Evolutionary conservation across 1,284 basidiomycete species (phyloP).

Genomic region (Pseudozyma hubeiensis): DNA sequence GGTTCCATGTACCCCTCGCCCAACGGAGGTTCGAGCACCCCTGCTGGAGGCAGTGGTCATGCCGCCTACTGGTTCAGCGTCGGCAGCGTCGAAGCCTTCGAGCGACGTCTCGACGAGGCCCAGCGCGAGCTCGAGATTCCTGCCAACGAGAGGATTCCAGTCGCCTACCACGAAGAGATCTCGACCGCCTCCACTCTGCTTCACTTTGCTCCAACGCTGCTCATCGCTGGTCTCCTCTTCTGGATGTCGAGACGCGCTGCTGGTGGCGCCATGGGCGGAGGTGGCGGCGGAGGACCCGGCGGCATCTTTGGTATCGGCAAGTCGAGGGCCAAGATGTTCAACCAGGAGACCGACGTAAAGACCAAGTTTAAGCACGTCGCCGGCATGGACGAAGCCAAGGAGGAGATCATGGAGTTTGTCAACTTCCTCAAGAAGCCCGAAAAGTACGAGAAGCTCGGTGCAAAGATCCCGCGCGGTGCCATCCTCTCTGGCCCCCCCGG

Average conservation of each 20-base stretch:
- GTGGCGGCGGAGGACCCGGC: constrained; percentile 74
- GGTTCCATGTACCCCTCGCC: constrained; percentile 72
- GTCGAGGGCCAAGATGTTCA: constrained; percentile 93
- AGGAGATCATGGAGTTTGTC: constrained; percentile 99
- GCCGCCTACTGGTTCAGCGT: constrained; percentile 89
- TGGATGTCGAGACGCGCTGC: constrained; percentile 85
- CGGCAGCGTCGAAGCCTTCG: constrained; percentile 96
- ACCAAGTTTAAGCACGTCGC: constrained; percentile 96
- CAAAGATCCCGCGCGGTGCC: constrained; percentile 97
- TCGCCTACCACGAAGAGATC: constrained; percentile 95
- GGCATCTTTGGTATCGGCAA: constrained; percentile 99
- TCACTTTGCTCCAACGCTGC: constrained; percentile 92
- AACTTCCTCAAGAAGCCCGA: constrained; percentile 97
- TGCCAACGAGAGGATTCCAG: constrained; percentile 90
- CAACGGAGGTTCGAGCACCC: constrained; percentile 19
- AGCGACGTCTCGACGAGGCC: constrained; percentile 91
- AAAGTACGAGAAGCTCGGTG: constrained; percentile 94
- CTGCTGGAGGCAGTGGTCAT: constrained; percentile 42
- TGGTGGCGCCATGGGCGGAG: constrained; percentile 67
- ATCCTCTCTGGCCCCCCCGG: constrained; percentile 98
- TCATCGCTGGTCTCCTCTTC: constrained; percentile 89
- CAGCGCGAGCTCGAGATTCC: constrained; percentile 93
- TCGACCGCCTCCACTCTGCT: constrained; percentile 84
- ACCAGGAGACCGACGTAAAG: constrained; percentile 94
- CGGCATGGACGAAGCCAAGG: constrained; percentile 99